These are phyloP conservation scores for Geotrichum carabidarum DNA, from an alignment of 1,139 yeast genomes.

Conservation along the genomic window DNA sequence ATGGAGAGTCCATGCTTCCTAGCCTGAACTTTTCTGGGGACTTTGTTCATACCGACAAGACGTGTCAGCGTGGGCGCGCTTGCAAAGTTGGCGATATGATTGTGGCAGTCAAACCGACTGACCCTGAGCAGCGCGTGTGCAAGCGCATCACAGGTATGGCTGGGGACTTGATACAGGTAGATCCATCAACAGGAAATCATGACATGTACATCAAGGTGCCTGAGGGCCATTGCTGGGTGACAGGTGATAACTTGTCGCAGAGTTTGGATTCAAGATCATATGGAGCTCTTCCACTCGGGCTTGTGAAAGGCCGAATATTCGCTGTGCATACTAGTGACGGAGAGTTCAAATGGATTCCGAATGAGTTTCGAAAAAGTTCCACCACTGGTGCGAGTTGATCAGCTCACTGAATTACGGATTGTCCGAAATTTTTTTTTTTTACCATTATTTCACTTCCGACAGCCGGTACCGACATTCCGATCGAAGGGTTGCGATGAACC, in stretches of 20 bases:
- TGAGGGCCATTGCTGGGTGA: constrained; percentile 89
- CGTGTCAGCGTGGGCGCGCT: constrained; percentile 52
- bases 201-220: constrained; percentile 19
- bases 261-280: constrained; percentile 90
- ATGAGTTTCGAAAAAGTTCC: background rate
- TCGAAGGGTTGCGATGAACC: no score
- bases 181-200: constrained; percentile 44
- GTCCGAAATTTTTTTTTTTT: no score
- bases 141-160: constrained; percentile 95
- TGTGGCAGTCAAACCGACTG: constrained; percentile 86
- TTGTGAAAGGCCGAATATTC: constrained; percentile 82
- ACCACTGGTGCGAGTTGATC: no score
- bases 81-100: constrained; percentile 78
- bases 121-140: constrained; percentile 79
- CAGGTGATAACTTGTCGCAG: constrained; percentile 86
- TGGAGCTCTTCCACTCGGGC: constrained; percentile 80
- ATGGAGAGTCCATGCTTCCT: constrained; percentile 95
- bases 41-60: constrained; percentile 72
- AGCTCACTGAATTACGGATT: no score
- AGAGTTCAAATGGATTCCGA: constrained; percentile 18
- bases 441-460: no score
- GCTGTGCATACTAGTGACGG: constrained; percentile 41
- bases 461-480: no score
- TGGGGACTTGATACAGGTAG: constrained; percentile 75
- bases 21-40: constrained; percentile 72